Base-by-base conservation (phyloP, 768 basidiomycete species). In the Podaxis sp. region DNA sequence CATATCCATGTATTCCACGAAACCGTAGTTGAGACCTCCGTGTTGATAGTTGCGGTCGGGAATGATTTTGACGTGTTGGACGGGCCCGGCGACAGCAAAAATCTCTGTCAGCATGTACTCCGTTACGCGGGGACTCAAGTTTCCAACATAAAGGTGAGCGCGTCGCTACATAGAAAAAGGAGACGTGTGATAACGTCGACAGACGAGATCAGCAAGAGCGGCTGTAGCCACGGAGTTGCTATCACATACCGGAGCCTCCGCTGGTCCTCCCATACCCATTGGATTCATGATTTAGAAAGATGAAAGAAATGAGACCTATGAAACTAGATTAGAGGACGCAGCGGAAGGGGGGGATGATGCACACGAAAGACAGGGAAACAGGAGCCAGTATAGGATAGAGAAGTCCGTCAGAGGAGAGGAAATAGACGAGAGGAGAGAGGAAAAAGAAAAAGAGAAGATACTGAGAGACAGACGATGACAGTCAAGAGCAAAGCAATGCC, bases 51-150 rank as follows among this genome's bases (percentile, higher is more conserved):
- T 98, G 70, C 96, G 89, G 81, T 99, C 97, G 33, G 96, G 96
- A 75, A 99, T 98, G 76, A 99, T 98, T 87, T 99, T 99, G 76
- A 98, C 96, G 75, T 96, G 93, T 77, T 96, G 94, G 65, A 98
- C 97, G 64, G 94, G 91, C 50, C 96, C 97, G 73, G 94, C 94
- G 71, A 95, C 93, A 74, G 94, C 94, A 74, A 95, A 96, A 65
- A 95, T 96, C 76, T 98, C 96, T 49, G 93, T 94, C 73, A 98
- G 89, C 93, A 98, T 98, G 80, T 95, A 96, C 80, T 98, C 97
- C 58, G 96, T 98, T 57, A 99, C 97, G 50, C 97, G 87, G 66
- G 96, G 95, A 72, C 92, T 94, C 74, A 99, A 82, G 77, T 98
- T 98, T 65, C 97, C 97, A 76, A 99, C 93, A 75, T 99, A 99